Evolutionary conservation across 176 grass and related monocot genomes (phyloP).

Genomic region (Oryza nivara): DNA sequence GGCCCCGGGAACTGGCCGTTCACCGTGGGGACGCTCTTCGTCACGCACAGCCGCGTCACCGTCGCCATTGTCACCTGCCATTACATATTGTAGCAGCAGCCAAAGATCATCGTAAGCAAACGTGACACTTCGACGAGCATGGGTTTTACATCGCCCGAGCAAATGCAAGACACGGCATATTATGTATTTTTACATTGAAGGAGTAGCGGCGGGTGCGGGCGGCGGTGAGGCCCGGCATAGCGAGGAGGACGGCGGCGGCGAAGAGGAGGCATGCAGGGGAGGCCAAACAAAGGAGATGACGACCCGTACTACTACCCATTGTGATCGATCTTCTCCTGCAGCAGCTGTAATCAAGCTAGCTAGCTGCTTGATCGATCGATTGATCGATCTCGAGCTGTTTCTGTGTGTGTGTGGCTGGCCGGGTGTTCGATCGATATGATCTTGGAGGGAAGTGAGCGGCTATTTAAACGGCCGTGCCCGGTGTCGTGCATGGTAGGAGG

Average conservation of each 20-base stretch:
- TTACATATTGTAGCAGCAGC: no score
- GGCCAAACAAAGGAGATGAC: conserved; percentile 13
- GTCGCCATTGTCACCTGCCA: conserved; percentile 66
- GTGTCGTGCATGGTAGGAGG: conserved; percentile 56
- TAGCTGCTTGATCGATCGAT: neutral
- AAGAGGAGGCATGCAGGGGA: conserved; percentile 49
- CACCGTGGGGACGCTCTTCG: conserved; percentile 71
- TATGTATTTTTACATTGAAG: conserved; percentile 40
- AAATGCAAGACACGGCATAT: no score
- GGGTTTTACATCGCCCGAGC: no score
- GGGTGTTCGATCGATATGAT: neutral
- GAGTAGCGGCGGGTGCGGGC: conserved; percentile 54
- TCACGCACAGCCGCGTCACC: conserved; percentile 67
- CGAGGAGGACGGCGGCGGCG: conserved; percentile 15
- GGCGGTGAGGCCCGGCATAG: conserved; percentile 45
- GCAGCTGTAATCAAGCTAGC: neutral
- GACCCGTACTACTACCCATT: conserved; percentile 14
- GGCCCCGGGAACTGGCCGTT: conserved; percentile 71
- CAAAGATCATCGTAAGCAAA: neutral
- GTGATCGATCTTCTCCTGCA: neutral
- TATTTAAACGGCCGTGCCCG: conserved; percentile 33
- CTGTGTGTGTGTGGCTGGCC: neutral
- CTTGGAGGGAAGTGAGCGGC: neutral
- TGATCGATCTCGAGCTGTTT: neutral
- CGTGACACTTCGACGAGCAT: neutral